phyloP scores from a whole-genome alignment of 805 yeast genomes.

The Lipomyces orientalis region DNA sequence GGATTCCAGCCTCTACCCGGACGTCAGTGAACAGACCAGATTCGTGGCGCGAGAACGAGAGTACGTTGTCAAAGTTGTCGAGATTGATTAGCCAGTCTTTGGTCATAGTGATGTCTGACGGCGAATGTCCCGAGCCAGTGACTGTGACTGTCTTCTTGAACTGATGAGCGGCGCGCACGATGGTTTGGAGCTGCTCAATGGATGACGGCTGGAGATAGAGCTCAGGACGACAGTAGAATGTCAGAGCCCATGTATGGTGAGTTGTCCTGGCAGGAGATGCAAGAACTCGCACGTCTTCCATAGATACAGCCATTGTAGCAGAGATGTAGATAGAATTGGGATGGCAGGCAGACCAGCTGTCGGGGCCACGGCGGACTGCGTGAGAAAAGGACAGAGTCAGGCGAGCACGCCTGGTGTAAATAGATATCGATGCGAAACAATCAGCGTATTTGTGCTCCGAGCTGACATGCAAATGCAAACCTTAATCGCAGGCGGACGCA shows the following conservation, averaged over 20 bases:
- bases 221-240: slow-evolving; percentile 77
- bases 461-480: neutral
- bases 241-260: slow-evolving; percentile 89
- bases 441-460: neutral
- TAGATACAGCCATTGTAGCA: neutral
- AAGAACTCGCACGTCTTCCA: slow-evolving; percentile 39
- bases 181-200: slow-evolving; percentile 67
- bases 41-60: slow-evolving; percentile 53
- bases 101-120: slow-evolving; percentile 88
- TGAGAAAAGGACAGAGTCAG: neutral
- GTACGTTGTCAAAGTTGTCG: slow-evolving; percentile 70
- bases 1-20: slow-evolving; percentile 91
- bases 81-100: slow-evolving; percentile 85
- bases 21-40: slow-evolving; percentile 82
- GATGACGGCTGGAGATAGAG: slow-evolving; percentile 77
- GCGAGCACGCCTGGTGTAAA: neutral
- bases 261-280: slow-evolving; percentile 50
- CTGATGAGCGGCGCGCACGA: slow-evolving; percentile 69
- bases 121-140: slow-evolving; percentile 95
- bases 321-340: neutral
- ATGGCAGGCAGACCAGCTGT: neutral
- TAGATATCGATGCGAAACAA: neutral
- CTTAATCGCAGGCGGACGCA: neutral
- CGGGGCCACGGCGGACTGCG: neutral
- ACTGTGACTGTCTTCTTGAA: slow-evolving; percentile 71